phyloP scores from a whole-genome alignment of 2,329 filamentous ascomycete genomes.

The Parascedosporium putredinis region DNA sequence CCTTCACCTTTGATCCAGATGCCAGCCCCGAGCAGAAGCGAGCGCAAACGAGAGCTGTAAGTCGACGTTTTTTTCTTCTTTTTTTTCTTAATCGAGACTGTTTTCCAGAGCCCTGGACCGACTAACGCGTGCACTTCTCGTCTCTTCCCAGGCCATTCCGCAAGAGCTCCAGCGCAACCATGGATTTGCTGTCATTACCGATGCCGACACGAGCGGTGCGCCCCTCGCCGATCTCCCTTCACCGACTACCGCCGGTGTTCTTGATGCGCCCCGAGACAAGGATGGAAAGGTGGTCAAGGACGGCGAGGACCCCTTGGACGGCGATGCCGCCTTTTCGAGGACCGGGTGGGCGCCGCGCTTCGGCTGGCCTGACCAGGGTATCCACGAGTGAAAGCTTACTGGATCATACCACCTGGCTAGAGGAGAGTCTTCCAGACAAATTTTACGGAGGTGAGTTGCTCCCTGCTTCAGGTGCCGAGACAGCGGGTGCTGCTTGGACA shows the following conservation, averaged over 20 bases:
- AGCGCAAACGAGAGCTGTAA: slow-evolving; percentile 65
- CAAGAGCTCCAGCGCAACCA: slow-evolving; percentile 54
- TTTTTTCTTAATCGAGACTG: slow-evolving; percentile 10
- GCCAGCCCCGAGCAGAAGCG: slow-evolving; percentile 76
- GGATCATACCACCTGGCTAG: slow-evolving; percentile 82
- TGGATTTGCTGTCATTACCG: slow-evolving; percentile 63
- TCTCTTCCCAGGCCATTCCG: slow-evolving; percentile 42
- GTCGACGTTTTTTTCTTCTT: slow-evolving; percentile 25
- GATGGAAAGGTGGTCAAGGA: slow-evolving; percentile 36
- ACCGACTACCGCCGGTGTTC: slow-evolving; percentile 58
- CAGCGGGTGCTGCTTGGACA: no score
- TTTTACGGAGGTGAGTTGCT: slow-evolving; percentile 65
- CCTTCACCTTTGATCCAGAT: slow-evolving; percentile 80
- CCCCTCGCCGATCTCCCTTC: slow-evolving; percentile 69
- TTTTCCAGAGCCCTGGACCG: slow-evolving; percentile 8
- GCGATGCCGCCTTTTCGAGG: slow-evolving; percentile 32
- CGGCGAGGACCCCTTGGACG: slow-evolving; percentile 41
- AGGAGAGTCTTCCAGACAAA: slow-evolving; percentile 74
- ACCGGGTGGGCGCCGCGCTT: slow-evolving; percentile 88
- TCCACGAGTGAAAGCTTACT: slow-evolving; percentile 58
- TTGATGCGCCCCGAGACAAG: slow-evolving; percentile 42
- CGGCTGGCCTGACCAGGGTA: slow-evolving; percentile 53
- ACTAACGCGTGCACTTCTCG: background rate
- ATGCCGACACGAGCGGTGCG: slow-evolving; percentile 61
- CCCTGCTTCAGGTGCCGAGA: background rate